phyloP scores from a whole-genome alignment of 2,329 filamentous ascomycete genomes.

The Aspergillus hortae region DNA sequence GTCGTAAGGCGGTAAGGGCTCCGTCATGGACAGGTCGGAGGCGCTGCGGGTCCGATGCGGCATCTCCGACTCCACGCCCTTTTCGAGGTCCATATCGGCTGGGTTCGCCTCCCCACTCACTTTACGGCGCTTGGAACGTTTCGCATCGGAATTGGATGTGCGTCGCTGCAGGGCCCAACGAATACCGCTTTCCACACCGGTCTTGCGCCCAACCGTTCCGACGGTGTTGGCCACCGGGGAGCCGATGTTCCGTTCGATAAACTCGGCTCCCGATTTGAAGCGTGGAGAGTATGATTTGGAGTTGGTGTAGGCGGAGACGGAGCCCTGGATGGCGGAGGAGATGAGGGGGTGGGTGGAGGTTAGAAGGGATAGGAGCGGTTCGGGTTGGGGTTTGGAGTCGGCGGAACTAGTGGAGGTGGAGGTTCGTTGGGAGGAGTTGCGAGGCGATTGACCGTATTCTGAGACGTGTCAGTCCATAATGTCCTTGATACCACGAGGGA shows the following conservation, averaged over 20 bases:
- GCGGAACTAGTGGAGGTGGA: constrained; percentile 29
- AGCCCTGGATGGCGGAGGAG: constrained; percentile 78
- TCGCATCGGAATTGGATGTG: constrained; percentile 33
- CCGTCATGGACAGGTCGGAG: constrained; percentile 65
- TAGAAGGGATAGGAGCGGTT: constrained; percentile 80
- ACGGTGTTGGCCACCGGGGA: constrained; percentile 82
- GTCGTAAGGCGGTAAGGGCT: constrained; percentile 80
- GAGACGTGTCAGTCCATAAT: neutral
- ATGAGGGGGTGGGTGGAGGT: constrained; percentile 85
- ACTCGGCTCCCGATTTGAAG: constrained; percentile 85
- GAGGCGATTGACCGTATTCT: constrained; percentile 67
- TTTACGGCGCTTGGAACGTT: constrained; percentile 42
- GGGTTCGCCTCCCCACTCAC: constrained; percentile 33
- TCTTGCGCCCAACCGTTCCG: constrained; percentile 75
- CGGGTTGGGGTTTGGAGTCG: constrained; percentile 53
- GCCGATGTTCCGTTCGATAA: constrained; percentile 81
- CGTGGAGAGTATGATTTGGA: constrained; percentile 89
- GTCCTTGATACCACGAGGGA: neutral
- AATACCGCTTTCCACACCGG: constrained; percentile 82
- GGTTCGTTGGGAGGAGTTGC: constrained; percentile 38
- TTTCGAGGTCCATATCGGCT: constrained; percentile 48
- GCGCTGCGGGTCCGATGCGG: constrained; percentile 47
- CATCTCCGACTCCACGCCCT: constrained; percentile 24
- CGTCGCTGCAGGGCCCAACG: constrained; percentile 69
- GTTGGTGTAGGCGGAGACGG: constrained; percentile 77